phyloP scores from a whole-genome alignment of 768 basidiomycete species.

The Suillus weaverae region DNA sequence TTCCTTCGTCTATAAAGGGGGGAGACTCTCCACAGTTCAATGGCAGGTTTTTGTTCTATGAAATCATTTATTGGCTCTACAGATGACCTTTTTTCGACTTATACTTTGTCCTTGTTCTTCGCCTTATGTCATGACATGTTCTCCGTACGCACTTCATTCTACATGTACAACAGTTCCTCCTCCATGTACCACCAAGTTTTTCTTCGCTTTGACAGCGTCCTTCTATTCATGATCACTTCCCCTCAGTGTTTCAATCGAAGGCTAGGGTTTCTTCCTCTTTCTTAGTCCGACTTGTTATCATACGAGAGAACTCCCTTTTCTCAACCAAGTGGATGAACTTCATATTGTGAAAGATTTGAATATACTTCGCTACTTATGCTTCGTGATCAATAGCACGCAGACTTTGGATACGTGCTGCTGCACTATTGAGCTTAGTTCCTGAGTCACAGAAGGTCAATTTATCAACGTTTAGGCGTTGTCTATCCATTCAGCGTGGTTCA shows the following conservation, averaged over 20 bases:
- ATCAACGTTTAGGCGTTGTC: background rate
- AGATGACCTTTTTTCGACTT: background rate
- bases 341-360: background rate
- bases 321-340: background rate
- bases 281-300: slow-evolving; percentile 1
- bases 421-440: background rate
- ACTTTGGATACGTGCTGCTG: background rate
- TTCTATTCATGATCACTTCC: background rate
- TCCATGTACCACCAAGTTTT: background rate
- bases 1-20: background rate
- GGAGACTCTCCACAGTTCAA: background rate
- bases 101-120: background rate
- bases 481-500: background rate
- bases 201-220: background rate
- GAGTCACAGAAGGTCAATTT: background rate
- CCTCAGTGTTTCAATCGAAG: background rate
- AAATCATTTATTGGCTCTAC: background rate
- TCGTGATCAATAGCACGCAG: background rate
- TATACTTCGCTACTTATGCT: background rate
- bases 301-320: background rate
- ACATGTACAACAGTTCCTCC: background rate
- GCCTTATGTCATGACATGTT: background rate
- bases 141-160: background rate
- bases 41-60: background rate
- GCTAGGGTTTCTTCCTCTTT: background rate